These are phyloP conservation scores for Aaosphaeria arxii DNA, from an alignment of 2,329 filamentous ascomycete genomes.

Conservation along the genomic window DNA sequence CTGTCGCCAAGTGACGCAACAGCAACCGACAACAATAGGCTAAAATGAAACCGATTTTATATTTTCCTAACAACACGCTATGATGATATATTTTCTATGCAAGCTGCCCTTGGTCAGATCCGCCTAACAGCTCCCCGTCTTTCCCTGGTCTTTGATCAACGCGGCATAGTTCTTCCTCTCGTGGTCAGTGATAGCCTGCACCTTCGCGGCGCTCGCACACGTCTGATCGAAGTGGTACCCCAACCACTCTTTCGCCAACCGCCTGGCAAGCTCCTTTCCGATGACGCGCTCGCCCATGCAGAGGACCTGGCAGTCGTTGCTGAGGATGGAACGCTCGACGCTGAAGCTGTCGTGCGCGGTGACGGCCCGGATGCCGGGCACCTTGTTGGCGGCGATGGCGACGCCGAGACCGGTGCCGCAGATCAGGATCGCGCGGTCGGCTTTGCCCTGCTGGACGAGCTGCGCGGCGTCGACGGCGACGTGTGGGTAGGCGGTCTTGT, in stretches of 20 bases:
- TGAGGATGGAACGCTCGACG: conserved; percentile 75
- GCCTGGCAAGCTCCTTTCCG: conserved; percentile 74
- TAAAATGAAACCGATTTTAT: too few species aligned
- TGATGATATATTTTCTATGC: too few species aligned
- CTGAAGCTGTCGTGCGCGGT: conserved; percentile 85
- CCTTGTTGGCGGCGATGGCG: conserved; percentile 85
- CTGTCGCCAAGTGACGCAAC: too few species aligned
- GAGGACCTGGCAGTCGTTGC: conserved; percentile 83
- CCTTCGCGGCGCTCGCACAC: conserved; percentile 60
- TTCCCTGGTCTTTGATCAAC: conserved; percentile 12
- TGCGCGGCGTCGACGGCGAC: conserved; percentile 71
- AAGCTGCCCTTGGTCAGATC: not conserved
- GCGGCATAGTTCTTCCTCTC: conserved; percentile 38
- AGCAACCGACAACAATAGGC: too few species aligned
- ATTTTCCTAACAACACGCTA: too few species aligned
- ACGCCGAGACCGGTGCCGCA: conserved; percentile 86
- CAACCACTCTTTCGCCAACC: conserved; percentile 77
- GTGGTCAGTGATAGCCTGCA: conserved; percentile 49
- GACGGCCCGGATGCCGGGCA: conserved; percentile 79
- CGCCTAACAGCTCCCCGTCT: not conserved
- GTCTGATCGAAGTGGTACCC: conserved; percentile 74
- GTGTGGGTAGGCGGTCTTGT: conserved; percentile 81
- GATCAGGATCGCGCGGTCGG: conserved; percentile 76
- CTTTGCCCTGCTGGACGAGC: conserved; percentile 60
- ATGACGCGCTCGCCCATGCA: conserved; percentile 85